Percentiles rank a stretch among this genome's conserved stretches.
Conservation (phyloP, 1,284 basidiomycete genomes). For the Chalciporus sp. region DNA sequence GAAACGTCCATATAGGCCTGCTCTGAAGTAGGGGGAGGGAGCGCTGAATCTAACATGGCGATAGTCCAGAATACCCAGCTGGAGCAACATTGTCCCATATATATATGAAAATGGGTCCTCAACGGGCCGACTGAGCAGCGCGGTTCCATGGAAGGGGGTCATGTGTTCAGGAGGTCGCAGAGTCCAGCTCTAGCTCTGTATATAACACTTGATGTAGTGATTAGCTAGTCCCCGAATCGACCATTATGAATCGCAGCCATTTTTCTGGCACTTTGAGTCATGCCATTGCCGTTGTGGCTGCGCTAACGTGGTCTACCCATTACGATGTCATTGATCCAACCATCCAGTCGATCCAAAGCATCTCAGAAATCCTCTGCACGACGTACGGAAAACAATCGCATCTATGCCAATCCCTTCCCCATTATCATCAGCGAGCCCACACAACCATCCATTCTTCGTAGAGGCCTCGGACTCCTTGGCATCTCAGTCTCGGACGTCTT, state of each 20-base stretch:
- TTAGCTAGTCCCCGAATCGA: too few relatives aligned
- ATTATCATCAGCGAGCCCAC: conserved; percentile 50
- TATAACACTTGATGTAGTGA: too few relatives aligned
- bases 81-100: background rate
- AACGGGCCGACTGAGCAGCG: background rate
- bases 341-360: conserved; percentile 33
- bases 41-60: background rate
- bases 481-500: conserved; percentile 49
- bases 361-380: conserved; percentile 53
- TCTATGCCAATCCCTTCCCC: conserved; percentile 69
- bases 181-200: background rate
- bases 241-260: too few relatives aligned
- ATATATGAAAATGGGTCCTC: background rate
- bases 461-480: conserved; percentile 56
- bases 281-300: too few relatives aligned
- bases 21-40: conserved; percentile 17
- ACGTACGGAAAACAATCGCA: conserved; percentile 62
- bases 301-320: too few relatives aligned
- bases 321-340: conserved; percentile 50
- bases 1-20: conserved; percentile 53
- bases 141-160: too few relatives aligned
- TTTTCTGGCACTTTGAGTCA: too few relatives aligned
- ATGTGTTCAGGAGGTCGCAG: too few relatives aligned
- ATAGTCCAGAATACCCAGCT: background rate
- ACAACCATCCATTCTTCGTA: conserved; percentile 41